phyloP scores from a whole-genome alignment of 1,284 basidiomycete species.

The Blastosporella zonata region DNA sequence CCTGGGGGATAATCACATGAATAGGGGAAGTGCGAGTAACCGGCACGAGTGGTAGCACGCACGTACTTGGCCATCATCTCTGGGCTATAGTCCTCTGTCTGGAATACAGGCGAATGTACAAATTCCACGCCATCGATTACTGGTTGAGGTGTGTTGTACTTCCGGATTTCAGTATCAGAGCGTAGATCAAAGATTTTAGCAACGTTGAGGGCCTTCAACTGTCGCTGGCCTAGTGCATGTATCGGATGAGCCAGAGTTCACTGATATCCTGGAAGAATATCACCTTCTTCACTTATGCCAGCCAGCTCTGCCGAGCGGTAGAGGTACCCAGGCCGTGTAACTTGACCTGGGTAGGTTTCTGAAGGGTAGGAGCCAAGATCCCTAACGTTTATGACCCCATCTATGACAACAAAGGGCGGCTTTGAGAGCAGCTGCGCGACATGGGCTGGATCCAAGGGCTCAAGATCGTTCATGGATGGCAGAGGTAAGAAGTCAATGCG shows the following conservation, averaged over 20 bases:
- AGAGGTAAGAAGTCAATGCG: constrained; percentile 3
- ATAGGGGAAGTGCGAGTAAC: constrained; percentile 12
- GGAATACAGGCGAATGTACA: constrained; percentile 62
- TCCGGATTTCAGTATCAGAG: constrained; percentile 72
- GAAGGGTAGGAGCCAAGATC: constrained; percentile 66
- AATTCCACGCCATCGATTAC: constrained; percentile 59
- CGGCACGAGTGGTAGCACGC: constrained; percentile 27
- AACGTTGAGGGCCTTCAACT: constrained; percentile 59
- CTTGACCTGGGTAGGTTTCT: constrained; percentile 36
- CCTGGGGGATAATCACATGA: constrained; percentile 35
- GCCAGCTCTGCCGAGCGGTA: constrained; percentile 72
- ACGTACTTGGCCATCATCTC: constrained; percentile 79
- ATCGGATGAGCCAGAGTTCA: neutral
- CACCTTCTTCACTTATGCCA: constrained; percentile 62
- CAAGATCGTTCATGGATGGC: constrained; percentile 42
- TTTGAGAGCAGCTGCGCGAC: constrained; percentile 59
- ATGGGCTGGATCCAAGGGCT: constrained; percentile 61
- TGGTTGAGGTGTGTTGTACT: constrained; percentile 65
- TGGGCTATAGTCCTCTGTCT: constrained; percentile 73
- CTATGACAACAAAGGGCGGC: constrained; percentile 63
- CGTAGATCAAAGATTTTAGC: constrained; percentile 68
- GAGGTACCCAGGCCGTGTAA: constrained; percentile 54
- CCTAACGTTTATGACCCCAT: constrained; percentile 70
- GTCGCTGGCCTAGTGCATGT: constrained; percentile 47
- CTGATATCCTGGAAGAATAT: neutral